phyloP scores from a whole-genome alignment of 371 early-diverging fungal genomes.

The Mucor mucedo region DNA sequence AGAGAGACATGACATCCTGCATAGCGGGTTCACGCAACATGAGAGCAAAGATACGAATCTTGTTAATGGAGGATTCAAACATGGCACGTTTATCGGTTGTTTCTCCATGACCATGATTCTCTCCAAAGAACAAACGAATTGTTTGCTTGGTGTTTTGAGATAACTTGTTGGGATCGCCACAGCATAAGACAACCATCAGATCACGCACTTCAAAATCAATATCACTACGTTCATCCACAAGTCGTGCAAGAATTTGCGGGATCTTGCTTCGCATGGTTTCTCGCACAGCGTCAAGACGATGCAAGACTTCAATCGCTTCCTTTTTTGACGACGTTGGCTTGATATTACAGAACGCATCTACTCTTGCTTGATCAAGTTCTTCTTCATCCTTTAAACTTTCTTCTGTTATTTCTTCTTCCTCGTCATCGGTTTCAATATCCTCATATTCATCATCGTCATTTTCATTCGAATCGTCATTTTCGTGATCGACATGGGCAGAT shows the following conservation, averaged over 20 bases:
- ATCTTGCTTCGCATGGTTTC: conserved; percentile 34
- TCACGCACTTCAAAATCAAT: conserved; percentile 69
- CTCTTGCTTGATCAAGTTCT: conserved; percentile 3
- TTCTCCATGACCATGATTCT: neutral
- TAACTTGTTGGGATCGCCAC: conserved; percentile 10
- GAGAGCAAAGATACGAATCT: conserved; percentile 64
- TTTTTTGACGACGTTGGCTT: conserved; percentile 31
- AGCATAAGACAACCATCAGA: conserved; percentile 29
- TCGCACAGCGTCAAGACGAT: conserved; percentile 54
- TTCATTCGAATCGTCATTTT: conserved; percentile 8
- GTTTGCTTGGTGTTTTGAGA: conserved; percentile 14
- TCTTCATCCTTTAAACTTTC: conserved; percentile 20
- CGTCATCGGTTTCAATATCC: conserved; percentile 20
- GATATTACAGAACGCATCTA: conserved; percentile 20
- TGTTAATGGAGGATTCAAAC: conserved; percentile 22
- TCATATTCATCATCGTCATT: conserved; percentile 30
- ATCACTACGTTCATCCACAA: conserved; percentile 64
- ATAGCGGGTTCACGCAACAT: conserved; percentile 58
- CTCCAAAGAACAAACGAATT: conserved; percentile 11
- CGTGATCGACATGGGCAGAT: neutral
- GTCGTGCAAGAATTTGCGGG: conserved; percentile 50
- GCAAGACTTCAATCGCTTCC: conserved; percentile 37
- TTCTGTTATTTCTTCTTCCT: conserved; percentile 7
- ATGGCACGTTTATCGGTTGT: neutral
- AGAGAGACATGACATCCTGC: conserved; percentile 32